Evolutionary conservation across 176 grass and related monocot genomes (phyloP).

Genomic region (Musa troglodytarum): DNA sequence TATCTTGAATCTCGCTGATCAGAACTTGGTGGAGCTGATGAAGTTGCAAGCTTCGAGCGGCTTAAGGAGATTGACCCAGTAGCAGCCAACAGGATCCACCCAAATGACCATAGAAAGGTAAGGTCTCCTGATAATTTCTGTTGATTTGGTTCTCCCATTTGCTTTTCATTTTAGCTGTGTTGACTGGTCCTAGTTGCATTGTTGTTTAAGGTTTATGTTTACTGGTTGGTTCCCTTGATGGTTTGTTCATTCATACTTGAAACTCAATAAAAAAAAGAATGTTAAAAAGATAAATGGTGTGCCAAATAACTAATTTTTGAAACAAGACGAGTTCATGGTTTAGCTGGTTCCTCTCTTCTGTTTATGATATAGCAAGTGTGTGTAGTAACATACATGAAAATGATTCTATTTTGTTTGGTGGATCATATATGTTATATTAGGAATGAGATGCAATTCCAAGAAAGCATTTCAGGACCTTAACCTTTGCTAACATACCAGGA

Average conservation of each 20-base stretch:
- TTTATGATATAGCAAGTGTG: no score
- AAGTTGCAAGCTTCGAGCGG: conserved; percentile 30
- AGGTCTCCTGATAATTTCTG: conserved; percentile 6
- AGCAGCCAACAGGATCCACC: conserved; percentile 70
- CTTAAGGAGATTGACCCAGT: conserved; percentile 67
- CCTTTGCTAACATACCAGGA: background rate
- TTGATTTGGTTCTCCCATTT: conserved; percentile 11
- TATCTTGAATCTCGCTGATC: conserved; percentile 1
- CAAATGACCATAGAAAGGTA: conserved; percentile 86
- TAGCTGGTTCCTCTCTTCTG: background rate
- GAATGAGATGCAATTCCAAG: background rate
- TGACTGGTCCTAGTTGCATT: background rate
- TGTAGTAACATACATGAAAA: no score
- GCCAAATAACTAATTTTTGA: background rate
- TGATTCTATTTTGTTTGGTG: background rate
- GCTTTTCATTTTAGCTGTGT: background rate
- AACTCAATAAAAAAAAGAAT: background rate
- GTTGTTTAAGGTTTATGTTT: background rate
- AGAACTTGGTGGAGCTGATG: conserved; percentile 36
- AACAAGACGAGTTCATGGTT: background rate
- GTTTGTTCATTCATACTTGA: background rate
- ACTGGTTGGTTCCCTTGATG: background rate
- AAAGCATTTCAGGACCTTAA: background rate
- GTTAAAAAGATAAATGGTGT: background rate
- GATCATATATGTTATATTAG: background rate